Evolutionary conservation across 108 stramenopile genomes (phyloP), one percentile per base, ranked within the genome.

Genomic region (Fragilaria radians): DNA sequence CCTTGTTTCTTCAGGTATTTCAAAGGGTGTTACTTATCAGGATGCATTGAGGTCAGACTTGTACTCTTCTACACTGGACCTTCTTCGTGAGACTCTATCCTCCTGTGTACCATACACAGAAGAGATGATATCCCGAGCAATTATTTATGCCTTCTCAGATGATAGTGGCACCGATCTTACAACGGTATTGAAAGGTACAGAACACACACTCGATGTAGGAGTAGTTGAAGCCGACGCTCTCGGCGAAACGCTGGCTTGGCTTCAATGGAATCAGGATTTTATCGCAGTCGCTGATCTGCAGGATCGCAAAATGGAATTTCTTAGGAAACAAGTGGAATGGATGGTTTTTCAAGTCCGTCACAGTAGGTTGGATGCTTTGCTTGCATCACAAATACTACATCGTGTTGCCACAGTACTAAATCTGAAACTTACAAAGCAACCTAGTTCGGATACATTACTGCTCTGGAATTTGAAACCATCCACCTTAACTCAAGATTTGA

Each of bases 61-160:
- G 28, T 65, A 67, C 19, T 66, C 73, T 1, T 54, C 70, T 11
- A 53, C 58, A 19, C 55, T 79, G 18, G 70, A 74, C 4, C 47
- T 46, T 36, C 33, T 79, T 4, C 36, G 73, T 42, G 14, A 60
- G 4, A 27, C 32, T 25, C 32, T 74, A n/a, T 36, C 65, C 5
- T 5, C 17, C 9, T 32, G 52, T 23, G 52, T 79, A 18, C 70
- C 73, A 14, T 47, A 52, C 19, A 52, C 61, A 19, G 73, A 79
- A 46, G 73, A 74, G 19, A 61, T 74, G 57, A 46, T 79, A 1
- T 79, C 78, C 14, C 47, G 57, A 42, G 60, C 78, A n/a, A 71
- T 79, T 28, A 66, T 74, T 57, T 62, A 74, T 28, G 63, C 70
- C 17, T 56, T 79, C 27, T 64, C 65, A 3, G 62, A 70, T 21